Evolutionary conservation across 164 flowering plant species (phyloP).

Genomic region (Vitis rupestris): DNA sequence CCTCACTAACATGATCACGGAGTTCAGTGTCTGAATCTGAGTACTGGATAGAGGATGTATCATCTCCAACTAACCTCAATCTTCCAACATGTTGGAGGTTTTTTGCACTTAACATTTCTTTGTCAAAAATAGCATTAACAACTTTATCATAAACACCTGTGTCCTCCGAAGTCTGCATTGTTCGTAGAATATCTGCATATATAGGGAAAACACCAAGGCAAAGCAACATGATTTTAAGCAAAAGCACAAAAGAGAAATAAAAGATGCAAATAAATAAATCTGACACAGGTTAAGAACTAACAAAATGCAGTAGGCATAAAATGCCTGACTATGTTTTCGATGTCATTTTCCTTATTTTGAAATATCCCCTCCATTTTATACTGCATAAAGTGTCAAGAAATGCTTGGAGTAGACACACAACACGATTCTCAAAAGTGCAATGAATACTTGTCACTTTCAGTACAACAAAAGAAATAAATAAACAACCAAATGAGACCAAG

Average conservation of each 20-base stretch:
- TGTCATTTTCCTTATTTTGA: too few relatives aligned
- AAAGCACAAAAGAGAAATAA: too few relatives aligned
- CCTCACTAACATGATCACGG: constrained; percentile 61
- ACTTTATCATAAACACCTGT: constrained; percentile 75
- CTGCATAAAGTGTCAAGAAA: too few relatives aligned
- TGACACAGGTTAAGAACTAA: background rate
- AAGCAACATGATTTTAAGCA: background rate
- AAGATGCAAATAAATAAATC: too few relatives aligned
- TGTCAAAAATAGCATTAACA: constrained; percentile 73
- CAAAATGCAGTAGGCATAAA: background rate
- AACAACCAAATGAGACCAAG: too few relatives aligned
- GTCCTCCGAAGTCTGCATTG: constrained; percentile 82
- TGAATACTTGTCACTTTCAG: too few relatives aligned
- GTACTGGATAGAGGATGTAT: constrained; percentile 42
- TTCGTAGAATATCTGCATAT: constrained; percentile 63
- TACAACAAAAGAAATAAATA: too few relatives aligned
- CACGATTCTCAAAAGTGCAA: too few relatives aligned
- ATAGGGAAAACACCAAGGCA: constrained; percentile 2
- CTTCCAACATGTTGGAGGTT: constrained; percentile 38
- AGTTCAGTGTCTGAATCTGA: constrained; percentile 56
- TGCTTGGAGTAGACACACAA: too few relatives aligned
- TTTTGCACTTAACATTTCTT: constrained; percentile 48
- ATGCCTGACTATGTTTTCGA: background rate
- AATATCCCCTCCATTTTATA: too few relatives aligned
- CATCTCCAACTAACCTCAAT: constrained; percentile 31